Evolutionary conservation across 2,329 filamentous ascomycete genomes (phyloP).

Genomic region (Eutypella sp.): DNA sequence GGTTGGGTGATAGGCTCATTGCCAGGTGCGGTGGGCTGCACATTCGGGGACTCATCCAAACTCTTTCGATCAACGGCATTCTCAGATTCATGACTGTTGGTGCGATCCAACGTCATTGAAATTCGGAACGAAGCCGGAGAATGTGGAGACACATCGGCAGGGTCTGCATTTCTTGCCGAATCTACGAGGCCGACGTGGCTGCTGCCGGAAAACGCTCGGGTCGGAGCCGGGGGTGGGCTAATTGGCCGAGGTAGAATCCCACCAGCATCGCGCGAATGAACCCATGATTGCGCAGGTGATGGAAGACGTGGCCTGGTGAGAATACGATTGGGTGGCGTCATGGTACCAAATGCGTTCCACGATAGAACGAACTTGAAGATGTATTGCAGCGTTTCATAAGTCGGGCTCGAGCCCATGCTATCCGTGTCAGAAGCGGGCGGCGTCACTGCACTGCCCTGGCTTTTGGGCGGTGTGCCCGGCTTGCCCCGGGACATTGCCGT

Average conservation of each 20-base stretch:
- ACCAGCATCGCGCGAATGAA: slow-evolving; percentile 39
- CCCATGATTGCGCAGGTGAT: slow-evolving; percentile 60
- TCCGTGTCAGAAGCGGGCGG: slow-evolving; percentile 44
- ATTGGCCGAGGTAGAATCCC: slow-evolving; percentile 34
- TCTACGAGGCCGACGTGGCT: slow-evolving; percentile 41
- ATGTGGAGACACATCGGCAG: slow-evolving; percentile 27
- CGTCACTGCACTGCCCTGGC: slow-evolving; percentile 23
- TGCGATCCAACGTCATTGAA: slow-evolving; percentile 15
- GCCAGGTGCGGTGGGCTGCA: slow-evolving; percentile 12
- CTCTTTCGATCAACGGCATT: slow-evolving; percentile 16
- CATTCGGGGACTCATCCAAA: slow-evolving; percentile 15
- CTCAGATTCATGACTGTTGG: slow-evolving; percentile 14
- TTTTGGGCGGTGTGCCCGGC: slow-evolving; percentile 33
- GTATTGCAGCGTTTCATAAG: slow-evolving; percentile 53
- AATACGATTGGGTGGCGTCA: slow-evolving; percentile 55
- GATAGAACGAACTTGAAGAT: slow-evolving; percentile 73
- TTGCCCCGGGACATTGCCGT: slow-evolving; percentile 40
- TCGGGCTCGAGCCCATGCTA: slow-evolving; percentile 50
- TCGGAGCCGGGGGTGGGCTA: slow-evolving; percentile 36
- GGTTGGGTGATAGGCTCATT: slow-evolving; percentile 37
- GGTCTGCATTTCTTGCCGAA: slow-evolving; percentile 46
- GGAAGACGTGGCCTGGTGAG: slow-evolving; percentile 66
- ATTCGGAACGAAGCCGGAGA: slow-evolving; percentile 17
- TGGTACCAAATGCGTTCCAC: slow-evolving; percentile 50
- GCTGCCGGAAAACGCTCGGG: slow-evolving; percentile 44